These are phyloP conservation scores for Solanum gracilifrons DNA, from an alignment of 257 asterid species.

Conservation along the genomic window DNA sequence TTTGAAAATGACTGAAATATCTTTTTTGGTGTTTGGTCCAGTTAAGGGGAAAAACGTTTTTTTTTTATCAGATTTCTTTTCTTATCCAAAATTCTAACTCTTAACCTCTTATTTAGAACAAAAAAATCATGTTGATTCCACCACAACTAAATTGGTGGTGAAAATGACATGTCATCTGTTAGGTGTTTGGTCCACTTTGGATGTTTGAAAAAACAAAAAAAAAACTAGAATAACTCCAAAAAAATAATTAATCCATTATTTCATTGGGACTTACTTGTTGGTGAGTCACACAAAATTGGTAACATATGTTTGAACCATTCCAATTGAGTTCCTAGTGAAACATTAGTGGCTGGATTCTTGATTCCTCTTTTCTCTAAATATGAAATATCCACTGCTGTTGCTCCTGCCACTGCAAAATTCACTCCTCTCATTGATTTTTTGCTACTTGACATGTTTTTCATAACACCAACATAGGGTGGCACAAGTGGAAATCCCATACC, in stretches of 20 bases:
- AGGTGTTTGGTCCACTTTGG: background rate
- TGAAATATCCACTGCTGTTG: background rate
- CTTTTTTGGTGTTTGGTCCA: background rate
- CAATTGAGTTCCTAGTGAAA: background rate
- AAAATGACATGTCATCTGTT: background rate
- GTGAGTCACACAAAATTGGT: background rate
- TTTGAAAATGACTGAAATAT: background rate
- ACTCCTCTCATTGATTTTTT: background rate
- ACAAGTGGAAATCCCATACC: conserved; percentile 5
- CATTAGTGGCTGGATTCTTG: background rate
- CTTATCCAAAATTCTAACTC: background rate
- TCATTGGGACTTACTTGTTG: background rate
- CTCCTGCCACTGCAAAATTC: conserved; percentile 13
- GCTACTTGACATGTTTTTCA: background rate
- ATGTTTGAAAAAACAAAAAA: background rate
- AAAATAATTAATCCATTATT: background rate
- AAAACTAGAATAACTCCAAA: background rate
- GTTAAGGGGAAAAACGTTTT: background rate
- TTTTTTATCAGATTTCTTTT: background rate
- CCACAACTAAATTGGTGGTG: background rate
- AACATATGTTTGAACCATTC: background rate
- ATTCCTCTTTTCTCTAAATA: background rate
- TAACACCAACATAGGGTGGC: conserved; percentile 6
- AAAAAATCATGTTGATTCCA: background rate
- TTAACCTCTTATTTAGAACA: rapidly evolving